Base-by-base conservation (phyloP, 1,139 yeast genomes). In the Diutina catenulata region DNA sequence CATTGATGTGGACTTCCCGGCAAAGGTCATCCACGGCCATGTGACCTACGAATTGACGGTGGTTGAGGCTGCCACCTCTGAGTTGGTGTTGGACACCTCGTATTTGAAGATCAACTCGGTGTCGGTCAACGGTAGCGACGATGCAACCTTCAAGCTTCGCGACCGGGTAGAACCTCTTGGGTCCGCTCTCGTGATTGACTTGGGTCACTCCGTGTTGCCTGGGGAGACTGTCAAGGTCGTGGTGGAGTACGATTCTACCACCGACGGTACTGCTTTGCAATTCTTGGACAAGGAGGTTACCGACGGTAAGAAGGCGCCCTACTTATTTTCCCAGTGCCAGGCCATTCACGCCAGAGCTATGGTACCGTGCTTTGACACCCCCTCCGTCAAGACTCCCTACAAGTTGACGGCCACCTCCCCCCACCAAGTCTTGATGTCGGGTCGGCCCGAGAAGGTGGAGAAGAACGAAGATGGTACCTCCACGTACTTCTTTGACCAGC, bases 291-390 rank as follows among this genome's bases (percentile, higher is more conserved):
- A 81, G 31, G 77, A 73, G 39, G 84, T 80, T 48, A 83, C 95
- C n/a, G 80, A 79, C 39, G 94, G 91, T 23, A 70, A 74, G 46
- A 62, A 59, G 29, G 67, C 69, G 16, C 93, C 94, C 3, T 82
- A 84, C 55, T 68, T 87, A 48, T 87, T 86, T 56, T 83, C 95
- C 22, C 95, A 87, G 58, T 76, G 94, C 53, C 94, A 87, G 60
- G 86, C 95, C 26, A 84, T 82, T 45, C 95, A 87, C 52, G 93
- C 95, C 16, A 70, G 96, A 53, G 76, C 94, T 19, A 67, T 87
- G 49, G 79, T 81, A 60, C 95, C 96, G 2, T 82, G 88, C 50
- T 87, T 87, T 54, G 96, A 87, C 56, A 86, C 95, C 0, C 95
- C 96, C 3, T 71, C 93, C 0, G 70, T 83, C 38, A 87, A 87